Conservation (phyloP, 2,329 filamentous ascomycete genomes). For the Pseudogymnoascus sp. region DNA sequence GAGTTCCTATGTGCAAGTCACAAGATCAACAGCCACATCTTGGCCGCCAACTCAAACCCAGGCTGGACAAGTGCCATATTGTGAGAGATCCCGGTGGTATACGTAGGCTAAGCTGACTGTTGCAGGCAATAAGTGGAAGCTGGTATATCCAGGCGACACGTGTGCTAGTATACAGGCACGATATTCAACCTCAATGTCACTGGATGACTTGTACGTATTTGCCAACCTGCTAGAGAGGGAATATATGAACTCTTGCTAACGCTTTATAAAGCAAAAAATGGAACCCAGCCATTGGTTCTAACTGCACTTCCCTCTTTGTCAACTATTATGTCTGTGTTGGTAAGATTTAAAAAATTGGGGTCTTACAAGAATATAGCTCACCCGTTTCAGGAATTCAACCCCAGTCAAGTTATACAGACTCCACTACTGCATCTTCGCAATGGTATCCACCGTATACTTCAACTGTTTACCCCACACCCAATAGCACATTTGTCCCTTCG, state of each 20-base stretch:
- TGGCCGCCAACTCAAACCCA: slow-evolving; percentile 20
- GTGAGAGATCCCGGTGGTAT: background rate
- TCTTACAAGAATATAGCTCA: background rate
- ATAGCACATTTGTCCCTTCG: background rate
- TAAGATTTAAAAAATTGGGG: background rate
- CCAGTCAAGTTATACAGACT: background rate
- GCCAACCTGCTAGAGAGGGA: background rate
- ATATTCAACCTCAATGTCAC: slow-evolving; percentile 4
- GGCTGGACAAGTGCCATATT: slow-evolving; percentile 17
- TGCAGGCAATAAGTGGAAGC: slow-evolving; percentile 4
- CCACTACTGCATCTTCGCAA: background rate
- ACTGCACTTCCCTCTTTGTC: slow-evolving; percentile 7
- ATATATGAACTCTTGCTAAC: background rate
- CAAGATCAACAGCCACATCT: slow-evolving; percentile 6
- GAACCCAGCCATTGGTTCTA: slow-evolving; percentile 7
- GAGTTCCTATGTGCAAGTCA: slow-evolving; percentile 2
- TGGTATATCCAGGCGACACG: slow-evolving; percentile 4
- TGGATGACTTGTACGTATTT: background rate
- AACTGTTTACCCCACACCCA: background rate
- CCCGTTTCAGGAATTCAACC: background rate
- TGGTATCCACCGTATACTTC: slow-evolving; percentile 1
- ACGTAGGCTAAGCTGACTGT: background rate
- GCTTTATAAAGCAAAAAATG: background rate
- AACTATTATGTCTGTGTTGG: slow-evolving; percentile 8
- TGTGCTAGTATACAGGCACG: background rate